Conservation (phyloP, 345 rosid species). For the Streptanthus diversifolius region DNA sequence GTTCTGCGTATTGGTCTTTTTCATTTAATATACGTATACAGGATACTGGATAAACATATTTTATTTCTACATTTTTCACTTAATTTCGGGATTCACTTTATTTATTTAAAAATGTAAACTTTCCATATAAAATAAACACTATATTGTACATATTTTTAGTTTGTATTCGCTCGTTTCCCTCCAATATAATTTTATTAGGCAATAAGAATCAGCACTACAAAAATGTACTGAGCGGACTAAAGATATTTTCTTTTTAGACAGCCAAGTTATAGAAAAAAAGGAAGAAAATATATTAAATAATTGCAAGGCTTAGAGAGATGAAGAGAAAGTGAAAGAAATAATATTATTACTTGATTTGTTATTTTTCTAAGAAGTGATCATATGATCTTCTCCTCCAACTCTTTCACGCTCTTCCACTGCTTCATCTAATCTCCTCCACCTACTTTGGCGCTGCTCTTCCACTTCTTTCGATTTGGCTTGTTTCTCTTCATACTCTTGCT, state of each 20-base stretch:
- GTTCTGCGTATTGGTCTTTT: background rate
- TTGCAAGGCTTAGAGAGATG: background rate
- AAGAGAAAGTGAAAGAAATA: background rate
- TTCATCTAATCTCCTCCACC: constrained; percentile 78
- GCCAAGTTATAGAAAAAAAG: background rate
- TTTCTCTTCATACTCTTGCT: constrained; percentile 61
- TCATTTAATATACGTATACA: too few species aligned
- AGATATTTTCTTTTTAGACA: background rate
- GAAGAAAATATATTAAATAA: background rate
- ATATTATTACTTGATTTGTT: constrained; percentile 9
- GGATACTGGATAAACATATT: background rate
- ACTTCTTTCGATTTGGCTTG: constrained; percentile 50
- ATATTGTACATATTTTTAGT: background rate
- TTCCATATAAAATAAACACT: background rate
- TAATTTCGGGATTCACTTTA: background rate
- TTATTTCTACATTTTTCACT: too few species aligned
- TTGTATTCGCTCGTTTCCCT: background rate
- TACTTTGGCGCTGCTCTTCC: constrained; percentile 62
- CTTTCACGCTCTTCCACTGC: constrained; percentile 53
- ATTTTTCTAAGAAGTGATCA: constrained; percentile 26
- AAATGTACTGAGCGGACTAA: background rate
- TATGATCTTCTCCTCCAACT: constrained; percentile 48
- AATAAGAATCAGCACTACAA: constrained; percentile 6
- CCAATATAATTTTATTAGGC: background rate
- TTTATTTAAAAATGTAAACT: background rate